Base-by-base conservation (phyloP, 441 rosid genomes). In the Gossypium gossypioides region DNA sequence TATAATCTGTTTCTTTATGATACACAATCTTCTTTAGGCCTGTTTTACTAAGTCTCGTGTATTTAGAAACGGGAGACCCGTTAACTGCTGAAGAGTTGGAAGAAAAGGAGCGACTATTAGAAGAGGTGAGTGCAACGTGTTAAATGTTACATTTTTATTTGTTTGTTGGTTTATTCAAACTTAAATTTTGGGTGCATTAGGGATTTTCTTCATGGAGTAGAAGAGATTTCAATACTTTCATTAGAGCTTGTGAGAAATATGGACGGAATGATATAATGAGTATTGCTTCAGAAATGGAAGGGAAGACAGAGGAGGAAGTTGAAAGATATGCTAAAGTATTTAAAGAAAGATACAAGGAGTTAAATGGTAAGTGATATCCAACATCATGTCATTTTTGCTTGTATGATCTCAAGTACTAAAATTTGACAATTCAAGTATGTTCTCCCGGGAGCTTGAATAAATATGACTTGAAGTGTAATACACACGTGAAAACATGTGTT, bases 201-300 rank as follows among this genome's bases (percentile, higher is more conserved):
- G 99, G 98, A 46, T 92, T 95, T 84, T 86, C 98, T 50, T 83
- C 99, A 34, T 92, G 99, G 97, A 90, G 93, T 84, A 86, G 91
- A 82, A 91, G 92, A 86, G 99, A 94, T 79, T 94, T 94, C 76
- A 92, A 88, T 79, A 70, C 97, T 60, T 94, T 94, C 72, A 86
- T 90, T 54, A 84, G 97, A 82, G 96, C 99, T 67, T 92, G 99
- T 81, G 97, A 94, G 87, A 94, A 89, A 74, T 94, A 94, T 84
- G 97, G 99, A 13, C 87, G 99, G 54, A 84, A 86, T 76, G 97
- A 92, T 74, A 84, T 91, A 60, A 82, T 78, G 69, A 82, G 91
- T 77, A 92, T 95, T 84, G 91, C 97, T 56, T 75, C 88, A 66
- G 99, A 95, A 86, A 91, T 95, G 90, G 99, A 95, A 82, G 98